Base-by-base conservation (phyloP, 2,329 filamentous ascomycete species). In the Huntiella moniliformis region DNA sequence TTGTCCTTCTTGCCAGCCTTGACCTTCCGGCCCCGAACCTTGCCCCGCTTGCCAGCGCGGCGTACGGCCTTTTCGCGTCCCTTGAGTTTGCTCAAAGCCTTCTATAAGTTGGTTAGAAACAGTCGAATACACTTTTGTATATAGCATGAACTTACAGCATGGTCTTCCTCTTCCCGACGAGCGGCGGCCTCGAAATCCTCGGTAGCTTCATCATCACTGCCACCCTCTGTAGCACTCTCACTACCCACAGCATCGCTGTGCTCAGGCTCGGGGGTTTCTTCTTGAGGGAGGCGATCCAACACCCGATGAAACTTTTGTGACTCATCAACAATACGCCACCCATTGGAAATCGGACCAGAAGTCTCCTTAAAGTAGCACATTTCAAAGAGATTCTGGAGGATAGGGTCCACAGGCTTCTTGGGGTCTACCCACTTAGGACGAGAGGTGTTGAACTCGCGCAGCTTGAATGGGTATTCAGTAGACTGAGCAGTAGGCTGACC, bases 311-410 rank as follows among this genome's bases (percentile, higher is more conserved):
- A 76, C 1, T 66, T 57, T 51, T 71, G 74, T 22, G 67, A 67
- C 13, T 77, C 70, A 12, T 77, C 70, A 2, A 82, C 61, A 2
- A 63, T 63, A 16, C 72, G 72, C 72, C 78, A 87, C 1, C 82
- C 83, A 3, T 74, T 78, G 0, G 82, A 79, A 8, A 92, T 66
- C 16, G 70, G 69, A 6, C 53, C 51, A 4, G 38, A 42, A 5
- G 33, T 43, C 45, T 71, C 70, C 16, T 63, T 59, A 50, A 79
- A 75, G 55, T 82, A 81, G 56, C 77, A 76, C 52, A 94, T 63
- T 11, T 82, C 74, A 56, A 96, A 96, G 12, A 95, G 63, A 48
- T 75, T 78, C 56, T 77, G 79, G 35, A 82, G 66, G 15, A 67
- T 62, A 1, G 72, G 63, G 1, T 74, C 70, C 17, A 96, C 71